Conservation (phyloP, 768 basidiomycete species). For the Rhodotorula paludigena region DNA sequence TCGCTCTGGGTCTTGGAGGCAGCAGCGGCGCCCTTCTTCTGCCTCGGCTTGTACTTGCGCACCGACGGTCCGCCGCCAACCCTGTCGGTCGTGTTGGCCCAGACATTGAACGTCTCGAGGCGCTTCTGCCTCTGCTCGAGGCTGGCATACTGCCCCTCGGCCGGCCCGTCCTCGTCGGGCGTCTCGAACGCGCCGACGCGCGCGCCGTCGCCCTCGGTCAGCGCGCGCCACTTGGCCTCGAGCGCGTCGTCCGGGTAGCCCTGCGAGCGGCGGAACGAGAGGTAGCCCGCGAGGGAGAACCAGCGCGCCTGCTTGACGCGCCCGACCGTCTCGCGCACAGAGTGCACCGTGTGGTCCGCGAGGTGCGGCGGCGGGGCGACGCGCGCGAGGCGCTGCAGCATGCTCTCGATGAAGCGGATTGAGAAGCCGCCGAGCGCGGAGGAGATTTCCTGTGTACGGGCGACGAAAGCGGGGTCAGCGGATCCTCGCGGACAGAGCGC, state of each 20-base stretch:
- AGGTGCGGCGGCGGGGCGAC: constrained; percentile 66
- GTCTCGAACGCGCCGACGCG: constrained; percentile 3
- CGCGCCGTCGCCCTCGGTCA: neutral
- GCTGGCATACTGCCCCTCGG: constrained; percentile 44
- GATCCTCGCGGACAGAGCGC: neutral
- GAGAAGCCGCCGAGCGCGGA: constrained; percentile 58
- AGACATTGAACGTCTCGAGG: neutral
- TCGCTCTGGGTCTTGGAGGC: too few relatives aligned
- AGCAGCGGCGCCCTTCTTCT: constrained; percentile 20
- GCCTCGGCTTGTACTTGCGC: neutral
- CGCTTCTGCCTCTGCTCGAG: neutral
- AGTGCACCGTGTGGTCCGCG: constrained; percentile 62
- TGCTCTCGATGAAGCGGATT: constrained; percentile 67
- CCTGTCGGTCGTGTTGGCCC: neutral
- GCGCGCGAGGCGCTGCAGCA: constrained; percentile 65
- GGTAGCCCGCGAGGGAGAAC: constrained; percentile 68
- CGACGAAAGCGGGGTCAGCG: neutral
- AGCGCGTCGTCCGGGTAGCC: constrained; percentile 57
- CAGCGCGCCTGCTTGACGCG: constrained; percentile 82
- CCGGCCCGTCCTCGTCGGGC: neutral
- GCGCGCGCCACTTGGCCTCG: neutral
- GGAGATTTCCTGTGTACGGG: constrained; percentile 52
- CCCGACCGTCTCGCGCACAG: constrained; percentile 73
- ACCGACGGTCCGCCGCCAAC: too few relatives aligned
- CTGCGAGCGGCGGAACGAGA: constrained; percentile 48